Conservation (phyloP, 768 basidiomycete species). For the Krasilnikovozyma curviuscula region DNA sequence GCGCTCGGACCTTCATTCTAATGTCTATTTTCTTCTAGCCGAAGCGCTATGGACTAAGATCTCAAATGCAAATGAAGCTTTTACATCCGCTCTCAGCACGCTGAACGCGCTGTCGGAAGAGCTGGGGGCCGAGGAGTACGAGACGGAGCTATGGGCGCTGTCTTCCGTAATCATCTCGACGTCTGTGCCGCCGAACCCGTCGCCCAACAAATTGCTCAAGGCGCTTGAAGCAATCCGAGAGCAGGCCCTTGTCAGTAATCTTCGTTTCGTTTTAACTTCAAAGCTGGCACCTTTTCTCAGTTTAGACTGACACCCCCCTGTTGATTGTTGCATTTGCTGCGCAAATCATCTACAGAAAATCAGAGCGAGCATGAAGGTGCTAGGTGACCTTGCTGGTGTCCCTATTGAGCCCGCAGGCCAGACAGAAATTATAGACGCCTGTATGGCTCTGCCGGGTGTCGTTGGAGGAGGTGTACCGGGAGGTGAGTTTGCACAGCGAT, state of each 20-base stretch:
- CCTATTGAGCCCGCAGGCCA: conserved; percentile 83
- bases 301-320: neutral
- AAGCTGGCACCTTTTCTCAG: neutral
- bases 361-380: conserved; percentile 57
- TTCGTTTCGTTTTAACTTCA: neutral
- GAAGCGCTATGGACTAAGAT: neutral
- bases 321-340: neutral
- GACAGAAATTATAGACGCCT: conserved; percentile 59
- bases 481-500: conserved; percentile 35
- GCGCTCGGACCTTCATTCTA: too few species aligned
- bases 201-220: neutral
- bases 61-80: neutral
- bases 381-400: conserved; percentile 57
- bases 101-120: too few species aligned
- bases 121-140: too few species aligned
- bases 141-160: too few species aligned
- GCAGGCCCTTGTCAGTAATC: too few species aligned
- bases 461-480: conserved; percentile 92
- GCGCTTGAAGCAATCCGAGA: too few species aligned
- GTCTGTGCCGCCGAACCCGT: too few species aligned
- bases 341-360: conserved; percentile 51
- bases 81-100: conserved; percentile 1
- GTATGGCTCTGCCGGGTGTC: conserved; percentile 58
- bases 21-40: neutral
- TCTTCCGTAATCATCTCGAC: too few species aligned